phyloP scores from a whole-genome alignment of 2,329 filamentous ascomycete genomes.

The Stagonosporopsis vannaccii region DNA sequence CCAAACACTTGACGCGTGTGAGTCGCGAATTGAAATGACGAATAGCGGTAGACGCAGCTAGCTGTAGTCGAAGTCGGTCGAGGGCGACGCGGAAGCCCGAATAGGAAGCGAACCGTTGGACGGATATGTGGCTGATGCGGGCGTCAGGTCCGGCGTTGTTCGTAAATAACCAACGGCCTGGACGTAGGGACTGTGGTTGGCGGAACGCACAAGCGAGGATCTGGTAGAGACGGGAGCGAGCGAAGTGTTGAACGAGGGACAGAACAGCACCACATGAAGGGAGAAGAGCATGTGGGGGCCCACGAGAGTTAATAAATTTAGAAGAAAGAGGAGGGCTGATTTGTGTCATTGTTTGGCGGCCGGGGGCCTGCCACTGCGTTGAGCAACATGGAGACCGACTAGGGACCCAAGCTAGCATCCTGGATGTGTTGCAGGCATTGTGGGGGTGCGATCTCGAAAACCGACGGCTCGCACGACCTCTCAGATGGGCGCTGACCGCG shows the following conservation, averaged over 20 bases:
- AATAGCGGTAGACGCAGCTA: constrained; percentile 30
- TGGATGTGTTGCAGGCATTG: constrained; percentile 43
- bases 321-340: constrained; percentile 39
- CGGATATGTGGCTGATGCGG: constrained; percentile 41
- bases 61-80: constrained; percentile 29
- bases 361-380: constrained; percentile 40
- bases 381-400: constrained; percentile 40
- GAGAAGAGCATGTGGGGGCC: constrained; percentile 38
- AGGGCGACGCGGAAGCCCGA: constrained; percentile 32
- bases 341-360: constrained; percentile 45
- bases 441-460: constrained; percentile 33
- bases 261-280: constrained; percentile 26
- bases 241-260: constrained; percentile 35
- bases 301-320: constrained; percentile 44
- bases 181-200: constrained; percentile 25
- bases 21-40: constrained; percentile 40
- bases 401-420: constrained; percentile 35
- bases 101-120: constrained; percentile 28
- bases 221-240: constrained; percentile 29
- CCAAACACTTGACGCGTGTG: constrained; percentile 43
- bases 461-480: constrained; percentile 36
- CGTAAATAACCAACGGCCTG: constrained; percentile 32
- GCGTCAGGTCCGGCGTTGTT: constrained; percentile 31
- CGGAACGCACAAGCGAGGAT: constrained; percentile 29
- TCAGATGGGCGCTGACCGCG: constrained; percentile 33